phyloP scores from a whole-genome alignment of 1,284 basidiomycete genomes.

The Rhodotorula sp. region DNA sequence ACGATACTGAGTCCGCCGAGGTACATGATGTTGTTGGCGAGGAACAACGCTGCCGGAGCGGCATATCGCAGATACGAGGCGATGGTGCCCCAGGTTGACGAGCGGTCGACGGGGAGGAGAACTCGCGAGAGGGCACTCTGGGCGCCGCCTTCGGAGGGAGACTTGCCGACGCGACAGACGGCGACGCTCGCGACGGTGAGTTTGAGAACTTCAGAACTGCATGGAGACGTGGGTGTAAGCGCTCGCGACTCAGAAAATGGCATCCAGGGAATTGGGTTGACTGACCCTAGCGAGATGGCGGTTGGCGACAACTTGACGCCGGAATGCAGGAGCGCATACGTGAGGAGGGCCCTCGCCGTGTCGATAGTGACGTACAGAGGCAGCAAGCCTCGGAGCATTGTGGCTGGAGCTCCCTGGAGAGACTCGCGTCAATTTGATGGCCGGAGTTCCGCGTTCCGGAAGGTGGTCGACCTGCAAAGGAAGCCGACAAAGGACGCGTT shows the following conservation, averaged over 20 bases:
- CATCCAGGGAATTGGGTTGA: not conserved
- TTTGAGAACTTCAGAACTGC: slow-evolving; percentile 5
- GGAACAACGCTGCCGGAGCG: slow-evolving; percentile 9
- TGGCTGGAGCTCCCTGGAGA: no score
- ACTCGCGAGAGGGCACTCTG: not conserved
- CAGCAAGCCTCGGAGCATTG: not conserved
- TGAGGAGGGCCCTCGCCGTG: slow-evolving; percentile 12
- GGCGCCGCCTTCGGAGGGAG: slow-evolving; percentile 1
- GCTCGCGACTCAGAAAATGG: no score
- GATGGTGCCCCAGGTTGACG: not conserved
- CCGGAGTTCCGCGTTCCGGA: no score
- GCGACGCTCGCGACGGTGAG: slow-evolving; percentile 5
- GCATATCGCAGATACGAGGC: slow-evolving; percentile 9
- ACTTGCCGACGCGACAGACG: not conserved
- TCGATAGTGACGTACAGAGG: slow-evolving; percentile 11
- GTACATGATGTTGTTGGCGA: slow-evolving; percentile 16
- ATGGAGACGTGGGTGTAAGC: not conserved
- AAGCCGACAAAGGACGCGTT: no score
- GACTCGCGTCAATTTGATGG: no score
- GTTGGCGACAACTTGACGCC: slow-evolving; percentile 1
- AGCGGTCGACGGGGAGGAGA: not conserved
- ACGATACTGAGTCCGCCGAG: slow-evolving; percentile 4
- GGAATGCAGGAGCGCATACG: slow-evolving; percentile 3
- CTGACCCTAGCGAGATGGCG: slow-evolving; percentile 1
- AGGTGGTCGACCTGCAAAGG: no score